Conservation (phyloP, 176 grass and related monocot species). For the Zea luxurians region DNA sequence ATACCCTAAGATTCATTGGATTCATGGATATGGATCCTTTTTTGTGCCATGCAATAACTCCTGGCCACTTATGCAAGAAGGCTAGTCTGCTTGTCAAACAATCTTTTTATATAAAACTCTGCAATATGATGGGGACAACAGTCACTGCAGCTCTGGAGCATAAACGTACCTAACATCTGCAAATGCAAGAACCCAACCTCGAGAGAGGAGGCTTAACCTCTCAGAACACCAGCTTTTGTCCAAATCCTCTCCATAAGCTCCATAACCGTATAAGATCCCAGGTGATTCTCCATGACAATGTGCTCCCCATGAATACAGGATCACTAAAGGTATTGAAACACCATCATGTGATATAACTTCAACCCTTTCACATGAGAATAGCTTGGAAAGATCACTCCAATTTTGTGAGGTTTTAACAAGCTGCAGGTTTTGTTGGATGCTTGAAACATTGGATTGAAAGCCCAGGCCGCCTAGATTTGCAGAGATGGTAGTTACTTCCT, state of each 20-base stretch:
- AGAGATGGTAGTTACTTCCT: conserved; percentile 56
- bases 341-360: conserved; percentile 79
- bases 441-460: conserved; percentile 34
- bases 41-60: conserved; percentile 8
- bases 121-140: conserved; percentile 31
- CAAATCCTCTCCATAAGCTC: conserved; percentile 88
- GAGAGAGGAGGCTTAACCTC: conserved; percentile 76
- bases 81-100: conserved; percentile 18
- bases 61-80: conserved; percentile 4
- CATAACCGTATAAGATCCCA: conserved; percentile 87
- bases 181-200: conserved; percentile 91
- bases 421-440: conserved; percentile 43
- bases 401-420: conserved; percentile 53
- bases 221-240: conserved; percentile 97
- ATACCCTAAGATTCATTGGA: conserved; percentile 1
- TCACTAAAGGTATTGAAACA: conserved; percentile 61
- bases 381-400: conserved; percentile 75
- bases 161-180: conserved; percentile 87
- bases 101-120: conserved; percentile 25
- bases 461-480: conserved; percentile 29
- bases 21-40: background rate
- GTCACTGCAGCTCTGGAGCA: conserved; percentile 34
- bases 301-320: conserved; percentile 56
- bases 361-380: conserved; percentile 63
- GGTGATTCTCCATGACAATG: conserved; percentile 51